phyloP scores from a whole-genome alignment of 2,329 filamentous ascomycete genomes.

The Sarocladium oryzae region DNA sequence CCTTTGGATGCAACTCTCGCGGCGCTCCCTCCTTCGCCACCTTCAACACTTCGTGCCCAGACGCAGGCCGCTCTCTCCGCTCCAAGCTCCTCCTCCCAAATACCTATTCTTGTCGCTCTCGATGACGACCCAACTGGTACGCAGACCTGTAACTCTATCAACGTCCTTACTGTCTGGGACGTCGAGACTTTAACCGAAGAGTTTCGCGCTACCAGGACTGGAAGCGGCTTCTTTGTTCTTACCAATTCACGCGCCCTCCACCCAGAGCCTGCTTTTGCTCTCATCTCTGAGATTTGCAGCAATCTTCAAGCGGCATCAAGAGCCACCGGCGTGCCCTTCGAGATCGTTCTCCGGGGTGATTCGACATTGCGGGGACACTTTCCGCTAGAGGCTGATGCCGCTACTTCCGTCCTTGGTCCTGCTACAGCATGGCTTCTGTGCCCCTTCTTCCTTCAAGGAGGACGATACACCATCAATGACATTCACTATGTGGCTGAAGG shows the following conservation, averaged over 20 bases:
- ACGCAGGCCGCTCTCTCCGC: neutral
- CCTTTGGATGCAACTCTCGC: constrained; percentile 16
- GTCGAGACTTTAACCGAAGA: constrained; percentile 34
- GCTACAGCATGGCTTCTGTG: constrained; percentile 48
- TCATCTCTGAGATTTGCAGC: constrained; percentile 44
- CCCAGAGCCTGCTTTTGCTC: constrained; percentile 35
- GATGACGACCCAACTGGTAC: constrained; percentile 55
- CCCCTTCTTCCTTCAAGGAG: constrained; percentile 54
- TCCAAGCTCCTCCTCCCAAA: neutral
- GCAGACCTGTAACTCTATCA: constrained; percentile 53
- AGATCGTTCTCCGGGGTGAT: constrained; percentile 51
- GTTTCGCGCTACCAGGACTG: constrained; percentile 28
- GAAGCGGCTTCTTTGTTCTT: constrained; percentile 51
- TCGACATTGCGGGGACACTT: constrained; percentile 52
- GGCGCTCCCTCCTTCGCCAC: constrained; percentile 23
- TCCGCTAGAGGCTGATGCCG: constrained; percentile 46
- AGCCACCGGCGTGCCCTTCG: constrained; percentile 33
- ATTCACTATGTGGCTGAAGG: constrained; percentile 52
- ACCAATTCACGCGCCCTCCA: constrained; percentile 53
- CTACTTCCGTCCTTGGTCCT: constrained; percentile 40
- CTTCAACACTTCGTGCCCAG: constrained; percentile 19
- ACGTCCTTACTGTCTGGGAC: constrained; percentile 49
- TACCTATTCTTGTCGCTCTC: constrained; percentile 32
- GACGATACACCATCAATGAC: constrained; percentile 49
- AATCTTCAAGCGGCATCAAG: constrained; percentile 40